phyloP scores from a whole-genome alignment of 768 basidiomycete genomes.

The Leccinum imitatum region DNA sequence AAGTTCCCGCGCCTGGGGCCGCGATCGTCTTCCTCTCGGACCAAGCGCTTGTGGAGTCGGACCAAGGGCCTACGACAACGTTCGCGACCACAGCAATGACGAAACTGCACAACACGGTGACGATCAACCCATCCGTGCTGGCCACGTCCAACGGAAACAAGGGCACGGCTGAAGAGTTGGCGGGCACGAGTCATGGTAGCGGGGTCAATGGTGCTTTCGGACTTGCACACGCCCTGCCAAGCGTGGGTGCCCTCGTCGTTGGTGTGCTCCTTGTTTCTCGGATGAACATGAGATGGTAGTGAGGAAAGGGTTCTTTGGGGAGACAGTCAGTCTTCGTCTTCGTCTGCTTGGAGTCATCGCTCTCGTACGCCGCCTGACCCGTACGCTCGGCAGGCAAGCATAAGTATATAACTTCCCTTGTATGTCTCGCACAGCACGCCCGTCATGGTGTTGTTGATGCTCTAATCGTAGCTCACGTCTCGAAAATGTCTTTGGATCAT shows the following conservation, averaged over 20 bases:
- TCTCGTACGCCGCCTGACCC: conserved; percentile 4
- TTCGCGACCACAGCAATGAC: conserved; percentile 52
- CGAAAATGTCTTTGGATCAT: not conserved
- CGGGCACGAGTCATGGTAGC: conserved; percentile 8
- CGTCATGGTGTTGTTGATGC: not conserved
- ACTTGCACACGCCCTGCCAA: conserved; percentile 11
- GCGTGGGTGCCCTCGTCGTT: conserved; percentile 12
- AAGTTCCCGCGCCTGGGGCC: conserved; percentile 68
- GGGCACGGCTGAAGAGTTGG: conserved; percentile 26
- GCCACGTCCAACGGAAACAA: conserved; percentile 62
- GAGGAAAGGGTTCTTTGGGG: not conserved
- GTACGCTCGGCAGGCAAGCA: conserved; percentile 2
- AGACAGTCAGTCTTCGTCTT: conserved; percentile 8
- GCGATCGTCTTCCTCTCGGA: conserved; percentile 71
- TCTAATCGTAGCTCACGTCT: not conserved
- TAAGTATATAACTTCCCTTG: conserved; percentile 8
- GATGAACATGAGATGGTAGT: conserved; percentile 3
- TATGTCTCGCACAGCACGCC: not conserved
- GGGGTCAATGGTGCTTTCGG: conserved; percentile 1
- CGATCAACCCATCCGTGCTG: conserved; percentile 52
- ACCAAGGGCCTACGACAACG: conserved; percentile 40
- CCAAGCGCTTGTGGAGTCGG: conserved; percentile 37
- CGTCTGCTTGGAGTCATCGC: conserved; percentile 9
- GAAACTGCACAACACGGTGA: conserved; percentile 43
- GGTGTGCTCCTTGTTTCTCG: conserved; percentile 15